Evolutionary conservation across 2,329 filamentous ascomycete genomes (phyloP), one percentile per base, ranked within the genome.

Genomic region (Aspergillus hiratsukae): DNA sequence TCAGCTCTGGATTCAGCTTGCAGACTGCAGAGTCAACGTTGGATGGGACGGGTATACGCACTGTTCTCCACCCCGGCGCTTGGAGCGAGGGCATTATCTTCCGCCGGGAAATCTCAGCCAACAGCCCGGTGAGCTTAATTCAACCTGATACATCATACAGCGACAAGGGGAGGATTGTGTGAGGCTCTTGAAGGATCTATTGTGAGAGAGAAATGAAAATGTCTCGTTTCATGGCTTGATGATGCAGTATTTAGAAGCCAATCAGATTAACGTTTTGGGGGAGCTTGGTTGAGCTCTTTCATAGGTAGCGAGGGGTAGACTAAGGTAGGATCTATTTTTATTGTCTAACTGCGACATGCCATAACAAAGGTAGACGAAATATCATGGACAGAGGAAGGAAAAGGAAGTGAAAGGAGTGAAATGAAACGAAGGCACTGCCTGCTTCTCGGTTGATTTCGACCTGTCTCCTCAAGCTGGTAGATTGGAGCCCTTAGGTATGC

Each of bases 51-150:
- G 43, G 21, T 7, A 27, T 25, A 23, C 31, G 19, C 19, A 27
- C 43, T 27, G 43, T 50, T 53, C 54, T 59, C 68, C 65, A 67
- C 67, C 51, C 27, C 53, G 64, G 69, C 69, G 69, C 68, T 63
- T 70, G 64, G 48, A 61, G 59, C 46, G 11, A 7, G 43, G 46
- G 56, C 51, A 49, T 52, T 55, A 48, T 51, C 43, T 56, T 37
- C 59, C 57, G 51, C 49, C 55, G 56, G 51, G 48, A 23, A 46
- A 37, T 66, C 61, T 63, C 61, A 64, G 57, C 68, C 69, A 70
- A 64, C 64, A 63, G 55, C 61, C 63, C 50, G 49, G 41, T 28
- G 57, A 64, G 61, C 57, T 60, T 62, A 62, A 54, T 57, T 54
- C 25, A 41, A 64, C 55, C 45, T 64, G 59, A 64, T 46, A 60